These are phyloP conservation scores for Ceraceosorus bombacis DNA, from an alignment of 1,284 basidiomycete genomes.

Conservation along the genomic window DNA sequence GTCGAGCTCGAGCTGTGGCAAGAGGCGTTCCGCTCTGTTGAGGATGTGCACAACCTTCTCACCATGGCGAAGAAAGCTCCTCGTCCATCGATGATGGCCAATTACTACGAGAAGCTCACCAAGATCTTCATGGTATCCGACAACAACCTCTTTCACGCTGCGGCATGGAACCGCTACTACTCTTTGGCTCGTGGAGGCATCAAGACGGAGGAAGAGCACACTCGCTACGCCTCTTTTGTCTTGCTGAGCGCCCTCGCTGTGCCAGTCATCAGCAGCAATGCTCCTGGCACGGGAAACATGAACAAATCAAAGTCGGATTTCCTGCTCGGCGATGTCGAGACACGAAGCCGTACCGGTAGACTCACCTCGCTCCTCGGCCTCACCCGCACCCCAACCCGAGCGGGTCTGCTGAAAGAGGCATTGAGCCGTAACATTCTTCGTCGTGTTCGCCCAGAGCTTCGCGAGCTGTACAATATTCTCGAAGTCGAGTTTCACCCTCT, in stretches of 20 bases:
- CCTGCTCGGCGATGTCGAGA: constrained; percentile 57
- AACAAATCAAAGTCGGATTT: constrained; percentile 50
- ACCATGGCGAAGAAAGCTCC: constrained; percentile 82
- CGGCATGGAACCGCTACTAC: constrained; percentile 82
- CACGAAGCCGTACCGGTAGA: constrained; percentile 60
- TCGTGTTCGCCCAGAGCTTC: constrained; percentile 68
- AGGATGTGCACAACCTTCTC: constrained; percentile 94
- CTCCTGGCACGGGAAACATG: constrained; percentile 56
- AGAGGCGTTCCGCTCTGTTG: constrained; percentile 95
- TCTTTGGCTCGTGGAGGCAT: constrained; percentile 36
- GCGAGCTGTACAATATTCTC: constrained; percentile 78
- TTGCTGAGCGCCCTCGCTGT: constrained; percentile 88
- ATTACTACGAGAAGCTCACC: constrained; percentile 97
- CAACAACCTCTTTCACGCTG: constrained; percentile 91
- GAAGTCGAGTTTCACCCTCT: constrained; percentile 94
- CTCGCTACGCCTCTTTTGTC: constrained; percentile 80
- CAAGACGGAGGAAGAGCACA: constrained; percentile 63
- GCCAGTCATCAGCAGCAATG: constrained; percentile 64
- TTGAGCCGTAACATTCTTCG: constrained; percentile 71
- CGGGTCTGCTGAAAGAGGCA: constrained; percentile 60
- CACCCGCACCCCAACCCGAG: constrained; percentile 74
- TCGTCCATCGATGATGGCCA: constrained; percentile 92
- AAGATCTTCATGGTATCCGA: constrained; percentile 80
- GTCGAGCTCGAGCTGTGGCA: constrained; percentile 99
- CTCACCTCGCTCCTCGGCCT: constrained; percentile 82